phyloP scores from a whole-genome alignment of 2,329 filamentous ascomycete species.

The Stachybotrys chlorohalonatus region DNA sequence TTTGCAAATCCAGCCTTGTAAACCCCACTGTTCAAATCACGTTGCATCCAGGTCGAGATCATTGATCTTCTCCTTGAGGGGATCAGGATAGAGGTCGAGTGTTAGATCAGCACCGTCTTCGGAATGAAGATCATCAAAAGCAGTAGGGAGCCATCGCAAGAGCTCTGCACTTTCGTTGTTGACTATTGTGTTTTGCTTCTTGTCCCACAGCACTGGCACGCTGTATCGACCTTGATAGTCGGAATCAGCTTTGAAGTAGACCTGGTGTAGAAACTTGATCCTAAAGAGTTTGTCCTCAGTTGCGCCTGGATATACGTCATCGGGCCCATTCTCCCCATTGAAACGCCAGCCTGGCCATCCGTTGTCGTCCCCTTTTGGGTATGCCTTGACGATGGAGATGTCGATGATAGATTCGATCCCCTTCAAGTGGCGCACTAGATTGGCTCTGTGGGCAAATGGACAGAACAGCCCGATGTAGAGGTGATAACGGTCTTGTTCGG shows the following conservation, averaged over 20 bases:
- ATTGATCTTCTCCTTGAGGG: slow-evolving; percentile 48
- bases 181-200: slow-evolving; percentile 59
- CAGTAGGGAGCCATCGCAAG: slow-evolving; percentile 74
- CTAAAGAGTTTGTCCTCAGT: slow-evolving; percentile 55
- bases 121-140: slow-evolving; percentile 46
- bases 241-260: slow-evolving; percentile 61
- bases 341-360: slow-evolving; percentile 59
- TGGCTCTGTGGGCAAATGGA: slow-evolving; percentile 61
- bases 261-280: slow-evolving; percentile 56
- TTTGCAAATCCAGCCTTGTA: slow-evolving; percentile 56
- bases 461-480: slow-evolving; percentile 53
- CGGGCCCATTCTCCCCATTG: slow-evolving; percentile 33
- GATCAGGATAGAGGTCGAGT: slow-evolving; percentile 46
- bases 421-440: slow-evolving; percentile 64
- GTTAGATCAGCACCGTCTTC: slow-evolving; percentile 25
- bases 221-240: slow-evolving; percentile 64
- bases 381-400: slow-evolving; percentile 53
- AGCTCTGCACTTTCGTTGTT: slow-evolving; percentile 79
- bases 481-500: slow-evolving; percentile 50
- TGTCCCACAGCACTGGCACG: slow-evolving; percentile 65
- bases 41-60: slow-evolving; percentile 60
- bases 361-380: slow-evolving; percentile 55
- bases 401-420: slow-evolving; percentile 61
- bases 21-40: slow-evolving; percentile 36
- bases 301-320: slow-evolving; percentile 46